Percentiles rank a stretch among this genome's conserved stretches.
phyloP scores from a whole-genome alignment of 2,329 filamentous ascomycete genomes.

The Bisporella sp. region DNA sequence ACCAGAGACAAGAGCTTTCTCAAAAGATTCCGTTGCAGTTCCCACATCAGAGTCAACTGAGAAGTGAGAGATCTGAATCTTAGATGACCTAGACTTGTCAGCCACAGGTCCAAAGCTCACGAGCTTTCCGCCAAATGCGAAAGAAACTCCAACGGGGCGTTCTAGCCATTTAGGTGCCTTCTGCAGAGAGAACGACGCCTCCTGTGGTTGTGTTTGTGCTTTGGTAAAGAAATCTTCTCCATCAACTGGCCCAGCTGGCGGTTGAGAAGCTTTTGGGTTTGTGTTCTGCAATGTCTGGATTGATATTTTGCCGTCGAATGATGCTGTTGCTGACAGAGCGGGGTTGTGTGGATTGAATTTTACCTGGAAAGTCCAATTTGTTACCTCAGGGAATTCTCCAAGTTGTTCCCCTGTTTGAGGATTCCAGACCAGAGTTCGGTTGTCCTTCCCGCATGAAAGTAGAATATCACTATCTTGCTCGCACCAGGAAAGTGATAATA shows the following conservation, averaged over 20 bases:
- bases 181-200: constrained; percentile 76
- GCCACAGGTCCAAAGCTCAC: constrained; percentile 62
- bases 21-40: constrained; percentile 79
- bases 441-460: constrained; percentile 93
- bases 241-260: constrained; percentile 63
- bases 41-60: constrained; percentile 81
- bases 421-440: constrained; percentile 93
- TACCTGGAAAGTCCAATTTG: constrained; percentile 99
- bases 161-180: constrained; percentile 90
- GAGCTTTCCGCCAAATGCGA: constrained; percentile 92
- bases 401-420: constrained; percentile 81
- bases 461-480: constrained; percentile 81
- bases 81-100: constrained; percentile 63
- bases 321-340: constrained; percentile 85
- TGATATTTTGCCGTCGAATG: constrained; percentile 93
- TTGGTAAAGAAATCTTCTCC: constrained; percentile 96
- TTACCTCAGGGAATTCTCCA: constrained; percentile 92
- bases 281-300: constrained; percentile 94
- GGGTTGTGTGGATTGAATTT: constrained; percentile 92
- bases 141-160: constrained; percentile 76
- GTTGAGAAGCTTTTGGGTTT: constrained; percentile 66
- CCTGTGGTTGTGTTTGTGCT: constrained; percentile 86
- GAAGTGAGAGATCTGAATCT: constrained; percentile 79
- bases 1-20: constrained; percentile 70
- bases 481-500: constrained; percentile 94